phyloP scores from a whole-genome alignment of 2,329 filamentous ascomycete species.

The Macrophomina pseudophaseolina region DNA sequence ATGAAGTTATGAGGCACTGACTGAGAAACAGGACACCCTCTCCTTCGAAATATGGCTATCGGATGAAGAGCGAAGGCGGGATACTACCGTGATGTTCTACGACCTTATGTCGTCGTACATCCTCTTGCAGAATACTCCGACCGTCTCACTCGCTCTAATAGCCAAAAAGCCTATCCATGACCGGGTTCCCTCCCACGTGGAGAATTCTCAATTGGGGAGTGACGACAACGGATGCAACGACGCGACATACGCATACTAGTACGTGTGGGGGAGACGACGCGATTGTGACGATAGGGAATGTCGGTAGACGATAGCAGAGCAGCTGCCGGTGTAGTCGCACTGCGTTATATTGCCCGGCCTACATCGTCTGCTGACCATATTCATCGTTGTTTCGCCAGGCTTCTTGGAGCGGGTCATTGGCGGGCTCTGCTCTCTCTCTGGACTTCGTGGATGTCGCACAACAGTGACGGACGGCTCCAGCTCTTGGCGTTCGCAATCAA shows the following conservation, averaged over 20 bases:
- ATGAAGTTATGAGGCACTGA: not conserved
- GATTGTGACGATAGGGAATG: conserved; percentile 9
- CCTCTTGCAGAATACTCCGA: conserved; percentile 5
- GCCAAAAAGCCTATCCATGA: not conserved
- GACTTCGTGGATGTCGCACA: conserved; percentile 19
- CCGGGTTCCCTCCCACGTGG: conserved; percentile 3
- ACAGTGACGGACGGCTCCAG: conserved; percentile 23
- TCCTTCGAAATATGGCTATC: not conserved
- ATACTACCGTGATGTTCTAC: not conserved
- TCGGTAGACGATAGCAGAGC: conserved; percentile 14
- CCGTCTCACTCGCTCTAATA: not conserved
- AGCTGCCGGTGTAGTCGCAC: conserved; percentile 12
- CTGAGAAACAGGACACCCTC: conserved; percentile 12
- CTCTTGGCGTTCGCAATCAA: conserved; percentile 21
- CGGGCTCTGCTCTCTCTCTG: not conserved
- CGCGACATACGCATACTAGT: conserved; percentile 16
- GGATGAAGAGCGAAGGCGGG: not conserved
- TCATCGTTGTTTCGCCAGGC: conserved; percentile 7
- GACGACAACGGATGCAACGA: conserved; percentile 2
- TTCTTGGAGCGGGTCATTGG: conserved; percentile 14
- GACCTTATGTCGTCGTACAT: not conserved
- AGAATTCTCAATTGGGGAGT: not conserved
- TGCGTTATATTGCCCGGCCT: conserved; percentile 18
- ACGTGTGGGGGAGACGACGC: not conserved
- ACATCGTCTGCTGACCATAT: conserved; percentile 25